Conservation (phyloP, 345 rosid species). For the Draba incana region DNA sequence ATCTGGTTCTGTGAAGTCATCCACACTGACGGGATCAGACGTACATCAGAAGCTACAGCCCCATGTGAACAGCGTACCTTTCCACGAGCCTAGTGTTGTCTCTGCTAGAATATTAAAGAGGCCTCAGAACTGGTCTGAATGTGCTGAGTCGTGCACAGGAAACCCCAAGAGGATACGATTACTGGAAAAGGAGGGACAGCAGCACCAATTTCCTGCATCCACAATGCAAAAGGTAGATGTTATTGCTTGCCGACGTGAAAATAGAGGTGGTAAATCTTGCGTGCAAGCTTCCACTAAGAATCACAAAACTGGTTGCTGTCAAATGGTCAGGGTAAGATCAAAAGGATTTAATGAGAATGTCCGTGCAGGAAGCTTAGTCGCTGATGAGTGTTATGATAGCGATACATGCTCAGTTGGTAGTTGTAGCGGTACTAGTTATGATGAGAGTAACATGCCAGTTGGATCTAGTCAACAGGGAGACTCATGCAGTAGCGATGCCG, state of each 20-base stretch:
- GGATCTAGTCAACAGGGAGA: constrained; percentile 44
- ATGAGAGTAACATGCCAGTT: constrained; percentile 38
- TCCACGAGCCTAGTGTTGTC: constrained; percentile 45
- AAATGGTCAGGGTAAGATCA: constrained; percentile 52
- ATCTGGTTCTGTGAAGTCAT: constrained; percentile 44
- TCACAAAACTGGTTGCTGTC: constrained; percentile 37
- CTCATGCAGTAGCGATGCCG: constrained; percentile 55
- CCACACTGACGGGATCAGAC: constrained; percentile 35
- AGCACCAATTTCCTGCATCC: constrained; percentile 27
- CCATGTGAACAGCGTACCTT: constrained; percentile 28
- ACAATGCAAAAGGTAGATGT: constrained; percentile 48
- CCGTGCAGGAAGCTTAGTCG: constrained; percentile 37
- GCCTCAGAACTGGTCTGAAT: constrained; percentile 41
- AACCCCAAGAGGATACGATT: constrained; percentile 45
- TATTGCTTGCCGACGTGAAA: constrained; percentile 50
- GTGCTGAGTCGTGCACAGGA: constrained; percentile 49
- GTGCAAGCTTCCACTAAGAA: constrained; percentile 43
- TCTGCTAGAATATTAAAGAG: constrained; percentile 53
- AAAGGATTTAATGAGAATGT: constrained; percentile 36
- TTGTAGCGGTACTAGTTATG: constrained; percentile 56
- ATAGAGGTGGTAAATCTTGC: constrained; percentile 28
- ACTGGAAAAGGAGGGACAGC: constrained; percentile 37
- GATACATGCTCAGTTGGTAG: constrained; percentile 72
- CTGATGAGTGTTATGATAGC: constrained; percentile 46
- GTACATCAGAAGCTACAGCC: constrained; percentile 40